Evolutionary conservation across 768 basidiomycete species (phyloP), one percentile per base, ranked within the genome.

Genomic region (Rhizopogon salebrosus): DNA sequence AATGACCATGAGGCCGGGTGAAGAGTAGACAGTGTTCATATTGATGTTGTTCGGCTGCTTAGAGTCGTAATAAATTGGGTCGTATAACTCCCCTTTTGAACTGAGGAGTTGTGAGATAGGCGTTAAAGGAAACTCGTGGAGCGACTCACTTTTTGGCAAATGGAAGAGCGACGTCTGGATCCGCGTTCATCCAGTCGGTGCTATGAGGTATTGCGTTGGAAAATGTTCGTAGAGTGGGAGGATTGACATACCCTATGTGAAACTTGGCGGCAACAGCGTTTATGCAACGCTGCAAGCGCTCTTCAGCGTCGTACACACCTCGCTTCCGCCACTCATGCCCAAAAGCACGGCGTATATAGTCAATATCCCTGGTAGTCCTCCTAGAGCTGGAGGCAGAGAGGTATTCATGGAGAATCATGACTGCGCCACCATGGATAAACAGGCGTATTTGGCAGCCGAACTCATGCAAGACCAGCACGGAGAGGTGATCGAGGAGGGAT

Each of bases 171-270:
- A 86, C 74, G 56, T 89, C 87, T 0, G 87, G 82, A 57, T 86
- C 82, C 4, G 81, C 78, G 52, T 88, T 88, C 86, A 89, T 86
- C 87, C 87, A 89, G 63, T 88, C 86, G 48, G 66, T 55, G 1
- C 66, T 68, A 29, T 42, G 9, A 20, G 27, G 48, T 3, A 18
- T 35, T 53, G 36, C 20, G 20, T 49, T n/a, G 36, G 11, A 7
- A 20, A 45, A 3, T 3, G 23, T 26, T 14, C 16, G 13, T 4
- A 0, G n/a, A 8, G 24, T n/a, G 37, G 51, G 31, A 41, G 31
- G 24, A 22, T 16, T n/a, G 38, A 58, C 51, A 70, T 69, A 22
- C 87, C 85, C 45, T 78, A 73, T 3, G 62, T 59, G 62, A 59
- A 82, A 76, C 6, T 65, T 63, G 16, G 57, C 43, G 0, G 85